Evolutionary conservation across 371 early-diverging fungal genomes (phyloP), one percentile per base, ranked within the genome.

Genomic region (Apophysomyces ossiformis): DNA sequence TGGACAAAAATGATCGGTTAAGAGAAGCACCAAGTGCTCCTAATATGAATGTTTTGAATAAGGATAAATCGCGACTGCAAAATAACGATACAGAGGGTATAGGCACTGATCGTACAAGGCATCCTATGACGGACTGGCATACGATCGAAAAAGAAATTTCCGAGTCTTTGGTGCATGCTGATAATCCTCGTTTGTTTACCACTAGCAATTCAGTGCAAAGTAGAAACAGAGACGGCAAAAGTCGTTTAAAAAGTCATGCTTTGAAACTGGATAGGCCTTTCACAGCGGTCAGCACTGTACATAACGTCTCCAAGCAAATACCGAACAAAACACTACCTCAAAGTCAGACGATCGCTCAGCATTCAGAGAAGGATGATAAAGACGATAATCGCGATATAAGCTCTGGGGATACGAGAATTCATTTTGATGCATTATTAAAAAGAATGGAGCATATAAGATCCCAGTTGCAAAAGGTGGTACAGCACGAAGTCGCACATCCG

Each of bases 361-460:
- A 44, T 6, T 41, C 13, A 4, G 9, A 47, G 21, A 47, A 7
- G 47, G 21, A 21, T 26, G 35, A 50, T 21, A 0, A 26, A 50
- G 1, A 7, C 1, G 54, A 21, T 16, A 16, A 11, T 7, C 8
- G 11, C 16, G 38, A 56, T 37, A 13, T n/a, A 11, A 16, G 37
- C 38, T 12, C 36, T 0, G 18, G 16, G 8, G 16, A 50, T 15
- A 56, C 36, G 18, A 37, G 35, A 8, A 56, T 56, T 5, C 39
- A 63, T 1, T 50, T 63, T 37, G 57, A 63, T 56, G 57, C 39
- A 7, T 7, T 63, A 7, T 37, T 63, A 21, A 47, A 26, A 9
- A 63, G 47, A 32, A 54, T 56, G 63, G 37, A 47, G 12, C 21
- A 63, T 35, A 63, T 63, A 3, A 26, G 47, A 56, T 54, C 38